Base-by-base conservation (phyloP, 140 eudicot species). In the Oenanthe javanica region DNA sequence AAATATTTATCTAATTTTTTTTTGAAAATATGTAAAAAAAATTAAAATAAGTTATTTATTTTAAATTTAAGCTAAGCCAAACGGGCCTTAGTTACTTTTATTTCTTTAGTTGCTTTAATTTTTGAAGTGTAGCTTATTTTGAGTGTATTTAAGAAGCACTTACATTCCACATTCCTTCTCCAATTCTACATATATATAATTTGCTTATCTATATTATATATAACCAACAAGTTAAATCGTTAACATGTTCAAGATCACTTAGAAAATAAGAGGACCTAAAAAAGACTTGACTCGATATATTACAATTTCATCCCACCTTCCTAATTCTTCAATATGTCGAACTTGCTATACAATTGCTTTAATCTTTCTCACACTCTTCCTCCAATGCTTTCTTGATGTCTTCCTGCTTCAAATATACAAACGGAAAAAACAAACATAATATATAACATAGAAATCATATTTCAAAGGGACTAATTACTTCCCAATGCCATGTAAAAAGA, bases 371-470 rank as follows among this genome's bases (percentile, higher is more conserved):
- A 78, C 38, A 47, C 55, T 76, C 85, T 88, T 84, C 67, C 31
- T 84, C 92, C 84, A 93, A 72, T 21, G 94, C 94, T 79, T 88
- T 93, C 82, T 84, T 74, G 59, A 93, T 89, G 79, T 93, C 96
- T 31, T 4, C 91, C 98, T 93, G 91, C 90, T 42, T 42, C 4
- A 42, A 42, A 85, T 72, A 49, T 38, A 25, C 61, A 57, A 77
- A 78, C 40, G 42, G 36, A 31, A 78, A 76, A 18, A 81, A 78
- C 49, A 16, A 4, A 19, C 10, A 15, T 72, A 31, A 38, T 16
- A 3, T 43, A 27, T 12, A 0, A 36, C 19, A 8, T 47, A 23
- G 31, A 63, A 13, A 48, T 46, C 5, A 42, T 42, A 42, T 42
- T 0, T 42, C 45, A 42, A 2, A 42, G 45, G 45, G 5, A 42